Evolutionary conservation across 2,329 filamentous ascomycete species (phyloP).

Genomic region (Bipolaris zeicola): DNA sequence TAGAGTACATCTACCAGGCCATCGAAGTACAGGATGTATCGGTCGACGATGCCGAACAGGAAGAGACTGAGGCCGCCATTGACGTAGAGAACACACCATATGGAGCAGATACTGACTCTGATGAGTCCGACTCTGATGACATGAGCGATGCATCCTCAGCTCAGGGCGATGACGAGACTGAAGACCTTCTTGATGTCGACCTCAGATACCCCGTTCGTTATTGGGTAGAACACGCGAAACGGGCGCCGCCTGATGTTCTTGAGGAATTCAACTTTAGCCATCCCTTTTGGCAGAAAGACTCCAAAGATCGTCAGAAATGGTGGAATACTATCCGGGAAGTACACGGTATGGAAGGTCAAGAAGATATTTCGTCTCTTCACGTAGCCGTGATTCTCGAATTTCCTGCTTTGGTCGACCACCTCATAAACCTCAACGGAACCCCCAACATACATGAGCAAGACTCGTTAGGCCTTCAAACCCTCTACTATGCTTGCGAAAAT

Average conservation of each 20-base stretch:
- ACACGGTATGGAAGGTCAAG: slow-evolving; percentile 17
- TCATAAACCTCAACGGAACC: slow-evolving; percentile 17
- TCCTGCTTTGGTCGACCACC: slow-evolving; percentile 24
- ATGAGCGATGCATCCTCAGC: neutral
- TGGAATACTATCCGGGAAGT: slow-evolving; percentile 21
- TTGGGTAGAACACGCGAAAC: slow-evolving; percentile 32
- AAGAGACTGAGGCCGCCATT: neutral
- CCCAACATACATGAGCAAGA: slow-evolving; percentile 23
- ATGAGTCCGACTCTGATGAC: neutral
- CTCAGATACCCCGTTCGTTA: slow-evolving; percentile 29
- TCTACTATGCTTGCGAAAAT: slow-evolving; percentile 26
- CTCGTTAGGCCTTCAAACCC: slow-evolving; percentile 26
- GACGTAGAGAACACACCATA: neutral
- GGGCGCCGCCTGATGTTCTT: slow-evolving; percentile 26
- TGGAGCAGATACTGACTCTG: neutral
- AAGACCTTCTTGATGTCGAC: slow-evolving; percentile 8
- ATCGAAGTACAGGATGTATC: slow-evolving; percentile 7
- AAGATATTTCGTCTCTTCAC: slow-evolving; percentile 23
- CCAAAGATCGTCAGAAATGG: slow-evolving; percentile 21
- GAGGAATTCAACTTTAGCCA: slow-evolving; percentile 24
- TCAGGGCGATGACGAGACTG: neutral
- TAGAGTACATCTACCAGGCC: slow-evolving; percentile 23
- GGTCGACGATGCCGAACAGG: neutral
- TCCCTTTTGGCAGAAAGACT: slow-evolving; percentile 26
- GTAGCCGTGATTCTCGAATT: slow-evolving; percentile 26